Base-by-base conservation (phyloP, 2,329 filamentous ascomycete species). In the Emergomyces pasteurianus region DNA sequence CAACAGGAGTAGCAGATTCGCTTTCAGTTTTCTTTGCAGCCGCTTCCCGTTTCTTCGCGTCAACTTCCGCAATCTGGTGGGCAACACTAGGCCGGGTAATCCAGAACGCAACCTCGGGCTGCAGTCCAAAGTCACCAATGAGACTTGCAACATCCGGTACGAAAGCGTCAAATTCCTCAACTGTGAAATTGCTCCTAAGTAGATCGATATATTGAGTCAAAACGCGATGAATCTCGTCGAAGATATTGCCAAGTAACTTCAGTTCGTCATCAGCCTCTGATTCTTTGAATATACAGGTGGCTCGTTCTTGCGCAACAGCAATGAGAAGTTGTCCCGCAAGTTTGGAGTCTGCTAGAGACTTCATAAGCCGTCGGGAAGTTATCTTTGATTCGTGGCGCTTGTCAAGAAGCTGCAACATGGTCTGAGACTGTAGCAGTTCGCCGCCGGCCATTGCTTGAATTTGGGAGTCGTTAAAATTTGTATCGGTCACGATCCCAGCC, bases 171-270 rank as follows among this genome's bases (percentile, higher is more conserved):
- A 96, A 97, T 23, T 92, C 84, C 43, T 87, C 83, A 0, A 85
- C 79, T 0, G 86, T 81, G 36, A 96, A 76, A 68, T 91, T 95
- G 70, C 84, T 89, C 70, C 88, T 88, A 38, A 99, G 81, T 7
- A 96, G 82, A 68, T 97, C 94, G 21, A 97, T 80, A 70, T 95
- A 99, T 69, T 96, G 92, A 28, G 85, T 83, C 28, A 97, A 81
- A 9, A 92, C 87, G 62, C 89, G 84, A 66, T 96, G 90, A 23
- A 95, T 87, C 71, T 96, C 92, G 71, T 99, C 94, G 58, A 95
- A 83, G 65, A 96, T 86, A 58, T 90, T 90, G 2, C 90, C 89
- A 14, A 97, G 77, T 50, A 92, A 86, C 73, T 99, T 99, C 71
- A 96, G 86, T 63, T 95, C 91, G 0, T 89, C 86, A 61, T 88